Evolutionary conservation across 768 basidiomycete genomes (phyloP).

Genomic region (Gloeophyllum trabeum): DNA sequence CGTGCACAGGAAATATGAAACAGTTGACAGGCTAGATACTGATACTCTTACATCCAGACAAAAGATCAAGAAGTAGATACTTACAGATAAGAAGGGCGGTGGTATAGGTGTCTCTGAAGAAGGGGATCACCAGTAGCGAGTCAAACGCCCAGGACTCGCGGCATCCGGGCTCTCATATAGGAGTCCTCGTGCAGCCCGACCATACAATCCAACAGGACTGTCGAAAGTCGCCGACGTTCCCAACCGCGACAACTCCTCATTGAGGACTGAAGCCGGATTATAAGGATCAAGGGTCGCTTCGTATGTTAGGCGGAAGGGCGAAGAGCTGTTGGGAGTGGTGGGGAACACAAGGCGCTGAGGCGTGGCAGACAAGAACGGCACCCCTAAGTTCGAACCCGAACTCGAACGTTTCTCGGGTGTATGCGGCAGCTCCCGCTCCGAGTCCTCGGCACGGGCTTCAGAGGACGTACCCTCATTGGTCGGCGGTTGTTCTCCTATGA

Average conservation of each 20-base stretch:
- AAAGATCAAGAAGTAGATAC: too few relatives aligned
- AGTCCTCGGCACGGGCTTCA: too few relatives aligned
- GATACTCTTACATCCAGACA: too few relatives aligned
- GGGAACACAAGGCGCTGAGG: constrained; percentile 30
- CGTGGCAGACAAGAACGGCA: constrained; percentile 17
- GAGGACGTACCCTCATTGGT: too few relatives aligned
- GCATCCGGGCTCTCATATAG: constrained; percentile 69
- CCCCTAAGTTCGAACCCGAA: too few relatives aligned
- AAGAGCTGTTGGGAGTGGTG: constrained; percentile 26
- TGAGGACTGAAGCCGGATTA: constrained; percentile 54
- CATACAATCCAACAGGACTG: constrained; percentile 62
- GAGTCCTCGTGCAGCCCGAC: constrained; percentile 35
- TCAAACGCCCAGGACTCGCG: constrained; percentile 42
- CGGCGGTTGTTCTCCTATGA: constrained; percentile 16
- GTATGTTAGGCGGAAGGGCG: constrained; percentile 22
- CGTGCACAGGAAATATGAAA: too few relatives aligned
- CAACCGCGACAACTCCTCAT: constrained; percentile 59
- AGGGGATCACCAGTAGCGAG: constrained; percentile 15
- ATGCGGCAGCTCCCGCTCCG: too few relatives aligned
- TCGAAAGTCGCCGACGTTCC: constrained; percentile 32
- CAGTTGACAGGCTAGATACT: too few relatives aligned
- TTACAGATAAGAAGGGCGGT: too few relatives aligned
- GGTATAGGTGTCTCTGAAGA: too few relatives aligned
- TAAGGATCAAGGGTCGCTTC: constrained; percentile 53
- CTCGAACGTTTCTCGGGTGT: too few relatives aligned